phyloP scores from a whole-genome alignment of 2,329 filamentous ascomycete species.

The Fusarium denticulatum region DNA sequence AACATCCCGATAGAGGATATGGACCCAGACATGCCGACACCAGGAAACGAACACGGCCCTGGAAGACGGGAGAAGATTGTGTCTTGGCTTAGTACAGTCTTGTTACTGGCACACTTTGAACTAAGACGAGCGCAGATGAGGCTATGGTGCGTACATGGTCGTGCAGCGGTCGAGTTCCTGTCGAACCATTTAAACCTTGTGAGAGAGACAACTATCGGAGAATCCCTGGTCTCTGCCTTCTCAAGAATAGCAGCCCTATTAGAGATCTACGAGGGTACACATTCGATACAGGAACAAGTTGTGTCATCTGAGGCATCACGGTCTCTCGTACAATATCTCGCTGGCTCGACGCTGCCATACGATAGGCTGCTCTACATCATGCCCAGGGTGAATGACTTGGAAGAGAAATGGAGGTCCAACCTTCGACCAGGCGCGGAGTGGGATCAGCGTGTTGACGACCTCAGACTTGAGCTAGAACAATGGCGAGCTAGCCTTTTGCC shows the following conservation, averaged over 20 bases:
- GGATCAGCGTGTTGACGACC: background rate
- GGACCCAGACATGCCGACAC: background rate
- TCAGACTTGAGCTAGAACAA: slow-evolving; percentile 13
- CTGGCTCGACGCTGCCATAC: background rate
- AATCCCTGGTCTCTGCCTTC: slow-evolving; percentile 26
- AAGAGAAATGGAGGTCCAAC: slow-evolving; percentile 29
- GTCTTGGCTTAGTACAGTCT: slow-evolving; percentile 24
- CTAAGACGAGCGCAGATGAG: slow-evolving; percentile 25
- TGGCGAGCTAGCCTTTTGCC: slow-evolving; percentile 7
- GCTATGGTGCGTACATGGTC: slow-evolving; percentile 31
- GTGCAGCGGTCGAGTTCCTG: slow-evolving; percentile 24
- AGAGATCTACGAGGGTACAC: slow-evolving; percentile 31
- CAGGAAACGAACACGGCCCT: background rate
- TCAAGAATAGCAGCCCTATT: slow-evolving; percentile 28
- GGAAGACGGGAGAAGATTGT: slow-evolving; percentile 10
- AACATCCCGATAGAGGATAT: slow-evolving; percentile 10
- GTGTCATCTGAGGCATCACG: slow-evolving; percentile 8
- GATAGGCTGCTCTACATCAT: slow-evolving; percentile 28
- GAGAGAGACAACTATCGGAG: background rate
- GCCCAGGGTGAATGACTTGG: slow-evolving; percentile 18
- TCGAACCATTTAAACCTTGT: slow-evolving; percentile 5
- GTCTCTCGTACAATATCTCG: slow-evolving; percentile 2
- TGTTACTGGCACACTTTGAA: slow-evolving; percentile 29
- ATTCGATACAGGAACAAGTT: slow-evolving; percentile 8
- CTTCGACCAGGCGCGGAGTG: slow-evolving; percentile 1